phyloP scores from a whole-genome alignment of 1,284 basidiomycete genomes.

The Inonotus obliquus region DNA sequence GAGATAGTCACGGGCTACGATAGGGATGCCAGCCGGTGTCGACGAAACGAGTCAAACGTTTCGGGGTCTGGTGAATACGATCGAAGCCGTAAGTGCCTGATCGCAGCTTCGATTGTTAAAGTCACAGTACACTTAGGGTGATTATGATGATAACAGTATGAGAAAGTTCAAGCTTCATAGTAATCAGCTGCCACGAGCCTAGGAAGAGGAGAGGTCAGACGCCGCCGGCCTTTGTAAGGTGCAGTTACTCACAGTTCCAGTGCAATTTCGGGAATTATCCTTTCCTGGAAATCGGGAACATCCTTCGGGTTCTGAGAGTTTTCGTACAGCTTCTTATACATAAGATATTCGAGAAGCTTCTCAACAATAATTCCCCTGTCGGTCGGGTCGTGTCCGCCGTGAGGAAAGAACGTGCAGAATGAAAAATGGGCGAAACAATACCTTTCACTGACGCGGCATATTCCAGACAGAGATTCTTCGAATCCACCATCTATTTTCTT shows the following conservation, averaged over 20 bases:
- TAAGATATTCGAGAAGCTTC: conserved; percentile 78
- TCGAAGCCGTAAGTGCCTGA: background rate
- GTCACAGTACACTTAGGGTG: background rate
- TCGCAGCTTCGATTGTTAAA: background rate
- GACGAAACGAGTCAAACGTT: background rate
- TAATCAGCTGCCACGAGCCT: conserved; percentile 73
- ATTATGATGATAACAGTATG: background rate
- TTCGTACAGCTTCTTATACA: conserved; percentile 71
- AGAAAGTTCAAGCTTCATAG: conserved; percentile 38
- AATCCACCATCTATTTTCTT: conserved; percentile 35
- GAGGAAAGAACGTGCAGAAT: background rate
- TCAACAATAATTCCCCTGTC: conserved; percentile 73
- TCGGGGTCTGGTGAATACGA: background rate
- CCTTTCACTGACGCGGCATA: conserved; percentile 45
- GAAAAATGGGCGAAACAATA: conserved; percentile 22
- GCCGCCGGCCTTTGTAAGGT: background rate
- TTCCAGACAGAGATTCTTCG: conserved; percentile 44
- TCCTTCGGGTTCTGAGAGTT: conserved; percentile 57
- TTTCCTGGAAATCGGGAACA: conserved; percentile 73
- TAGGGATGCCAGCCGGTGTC: no score
- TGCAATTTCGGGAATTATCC: conserved; percentile 76
- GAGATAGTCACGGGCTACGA: background rate
- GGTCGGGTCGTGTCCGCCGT: background rate
- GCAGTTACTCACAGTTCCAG: conserved; percentile 66
- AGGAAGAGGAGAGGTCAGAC: conserved; percentile 3